A percentile compares a stretch with the other conserved stretches of the same genome.
These are phyloP conservation scores for Phlebiopsis gigantea DNA, from an alignment of 768 basidiomycete genomes.

Conservation along the genomic window DNA sequence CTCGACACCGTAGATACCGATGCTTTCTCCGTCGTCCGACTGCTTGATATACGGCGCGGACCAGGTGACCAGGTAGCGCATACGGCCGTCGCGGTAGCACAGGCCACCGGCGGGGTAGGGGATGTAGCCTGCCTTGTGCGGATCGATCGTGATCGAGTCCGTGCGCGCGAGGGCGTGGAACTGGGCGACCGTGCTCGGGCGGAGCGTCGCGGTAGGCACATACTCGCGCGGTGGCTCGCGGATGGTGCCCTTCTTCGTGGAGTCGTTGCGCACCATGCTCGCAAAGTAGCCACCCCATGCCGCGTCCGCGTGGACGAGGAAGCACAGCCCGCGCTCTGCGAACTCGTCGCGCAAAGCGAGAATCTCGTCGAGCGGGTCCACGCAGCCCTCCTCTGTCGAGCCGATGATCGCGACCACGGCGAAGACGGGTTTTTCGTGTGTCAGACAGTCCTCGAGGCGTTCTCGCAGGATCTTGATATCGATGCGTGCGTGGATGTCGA, in stretches of 20 bases:
- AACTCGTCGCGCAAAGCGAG: constrained; percentile 29
- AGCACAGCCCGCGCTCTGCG: constrained; percentile 29
- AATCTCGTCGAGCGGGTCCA: constrained; percentile 36
- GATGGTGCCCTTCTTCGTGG: neutral
- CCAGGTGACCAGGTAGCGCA: constrained; percentile 35
- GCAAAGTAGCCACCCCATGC: constrained; percentile 46
- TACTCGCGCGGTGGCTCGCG: constrained; percentile 11
- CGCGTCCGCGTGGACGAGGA: constrained; percentile 39
- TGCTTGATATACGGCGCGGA: constrained; percentile 29
- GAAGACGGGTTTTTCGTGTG: constrained; percentile 31
- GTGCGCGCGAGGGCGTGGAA: constrained; percentile 23
- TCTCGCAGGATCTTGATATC: constrained; percentile 23
- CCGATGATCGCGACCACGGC: constrained; percentile 40
- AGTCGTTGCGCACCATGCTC: constrained; percentile 23
- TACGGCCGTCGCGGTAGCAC: constrained; percentile 34
- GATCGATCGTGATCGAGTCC: constrained; percentile 37
- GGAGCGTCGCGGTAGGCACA: constrained; percentile 28
- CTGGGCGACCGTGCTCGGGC: constrained; percentile 24
- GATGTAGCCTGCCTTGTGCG: constrained; percentile 40
- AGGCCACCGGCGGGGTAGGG: constrained; percentile 40
- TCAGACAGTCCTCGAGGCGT: constrained; percentile 27
- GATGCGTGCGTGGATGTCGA: constrained; percentile 34
- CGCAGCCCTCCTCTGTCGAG: constrained; percentile 38
- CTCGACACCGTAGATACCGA: constrained; percentile 43
- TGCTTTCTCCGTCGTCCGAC: constrained; percentile 25